These are phyloP conservation scores for Nemania diffusa DNA, from an alignment of 2,329 filamentous ascomycete genomes.

Conservation along the genomic window DNA sequence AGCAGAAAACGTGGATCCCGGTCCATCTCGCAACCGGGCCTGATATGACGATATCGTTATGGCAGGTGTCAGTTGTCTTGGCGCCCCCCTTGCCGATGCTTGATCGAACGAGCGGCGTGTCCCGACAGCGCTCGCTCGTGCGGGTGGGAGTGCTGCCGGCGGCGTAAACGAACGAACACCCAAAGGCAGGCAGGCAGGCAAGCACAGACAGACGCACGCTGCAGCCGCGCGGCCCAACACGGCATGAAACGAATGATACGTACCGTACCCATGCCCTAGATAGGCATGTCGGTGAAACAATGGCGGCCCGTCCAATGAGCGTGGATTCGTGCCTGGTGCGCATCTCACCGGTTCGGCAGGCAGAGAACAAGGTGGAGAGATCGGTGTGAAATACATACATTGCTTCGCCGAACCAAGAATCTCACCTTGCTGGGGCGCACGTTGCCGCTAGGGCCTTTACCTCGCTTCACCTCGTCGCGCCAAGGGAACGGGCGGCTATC, in stretches of 20 bases:
- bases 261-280: constrained; percentile 14
- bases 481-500: not conserved
- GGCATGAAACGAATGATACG: constrained; percentile 17
- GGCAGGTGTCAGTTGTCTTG: constrained; percentile 30
- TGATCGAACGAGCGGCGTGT: constrained; percentile 14
- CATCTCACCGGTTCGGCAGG: constrained; percentile 15
- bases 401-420: constrained; percentile 14
- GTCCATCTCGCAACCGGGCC: constrained; percentile 11
- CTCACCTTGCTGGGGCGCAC: constrained; percentile 4
- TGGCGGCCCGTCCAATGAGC: constrained; percentile 13
- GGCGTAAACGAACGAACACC: constrained; percentile 2
- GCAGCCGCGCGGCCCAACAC: constrained; percentile 28
- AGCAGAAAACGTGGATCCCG: constrained; percentile 13
- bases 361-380: constrained; percentile 8
- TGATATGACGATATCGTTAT: constrained; percentile 17
- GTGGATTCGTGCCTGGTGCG: constrained; percentile 10
- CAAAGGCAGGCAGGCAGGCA: not conserved
- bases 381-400: constrained; percentile 12
- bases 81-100: constrained; percentile 14
- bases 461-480: not conserved
- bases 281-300: constrained; percentile 23
- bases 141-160: constrained; percentile 2
- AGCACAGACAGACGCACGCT: constrained; percentile 13
- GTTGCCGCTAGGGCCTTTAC: not conserved
- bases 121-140: constrained; percentile 2